These are phyloP conservation scores for Barnettozyma vustinii DNA, from an alignment of 805 yeast species.

Conservation along the genomic window DNA sequence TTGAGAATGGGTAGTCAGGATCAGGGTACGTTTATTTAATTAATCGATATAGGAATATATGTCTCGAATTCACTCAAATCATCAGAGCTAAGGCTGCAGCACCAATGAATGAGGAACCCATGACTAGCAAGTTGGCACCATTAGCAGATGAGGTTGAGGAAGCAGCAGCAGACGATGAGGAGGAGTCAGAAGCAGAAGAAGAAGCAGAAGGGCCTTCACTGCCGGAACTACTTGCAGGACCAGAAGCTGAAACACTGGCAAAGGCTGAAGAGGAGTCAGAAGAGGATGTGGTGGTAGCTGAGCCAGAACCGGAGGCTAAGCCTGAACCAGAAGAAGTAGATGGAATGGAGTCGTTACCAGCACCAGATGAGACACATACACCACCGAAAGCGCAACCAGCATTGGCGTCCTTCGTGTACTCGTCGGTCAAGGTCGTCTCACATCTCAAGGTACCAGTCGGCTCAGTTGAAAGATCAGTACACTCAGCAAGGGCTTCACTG, in stretches of 20 bases:
- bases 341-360: slow-evolving; percentile 6
- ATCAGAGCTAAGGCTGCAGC: slow-evolving; percentile 7
- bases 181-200: neutral
- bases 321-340: slow-evolving; percentile 1
- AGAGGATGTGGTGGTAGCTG: slow-evolving; percentile 7
- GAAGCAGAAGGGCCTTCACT: neutral
- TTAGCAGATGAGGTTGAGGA: slow-evolving; percentile 4
- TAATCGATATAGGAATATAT: neutral
- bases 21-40: neutral
- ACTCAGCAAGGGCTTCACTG: slow-evolving; percentile 25
- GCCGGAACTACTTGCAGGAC: slow-evolving; percentile 1
- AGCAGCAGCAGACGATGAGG: slow-evolving; percentile 8
- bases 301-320: slow-evolving; percentile 1
- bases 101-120: slow-evolving; percentile 7
- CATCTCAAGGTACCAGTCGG: slow-evolving; percentile 25
- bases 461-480: slow-evolving; percentile 23
- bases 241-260: slow-evolving; percentile 9
- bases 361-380: slow-evolving; percentile 6
- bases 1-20: no score
- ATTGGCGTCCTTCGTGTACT: slow-evolving; percentile 14
- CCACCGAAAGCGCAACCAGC: slow-evolving; percentile 17
- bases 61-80: neutral
- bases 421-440: slow-evolving; percentile 19
- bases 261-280: slow-evolving; percentile 11
- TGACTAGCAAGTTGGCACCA: slow-evolving; percentile 4